A percentile compares a stretch with the other conserved stretches of the same genome.
Conservation (phyloP, 345 rosid species). For the Sonneratia alba region DNA sequence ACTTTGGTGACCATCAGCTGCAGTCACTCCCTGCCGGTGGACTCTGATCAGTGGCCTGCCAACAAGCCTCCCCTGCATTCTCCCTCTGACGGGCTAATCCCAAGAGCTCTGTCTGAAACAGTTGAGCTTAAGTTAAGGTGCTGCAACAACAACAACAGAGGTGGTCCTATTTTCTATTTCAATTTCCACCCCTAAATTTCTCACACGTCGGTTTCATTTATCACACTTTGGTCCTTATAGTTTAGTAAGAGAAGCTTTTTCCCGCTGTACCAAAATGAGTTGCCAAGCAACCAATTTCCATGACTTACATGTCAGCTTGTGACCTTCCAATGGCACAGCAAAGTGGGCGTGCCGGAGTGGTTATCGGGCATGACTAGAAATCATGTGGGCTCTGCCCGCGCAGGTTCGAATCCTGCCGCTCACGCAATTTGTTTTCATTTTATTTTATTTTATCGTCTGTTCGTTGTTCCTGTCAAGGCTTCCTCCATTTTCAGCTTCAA, state of each 20-base stretch:
- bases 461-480: background rate
- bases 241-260: no score
- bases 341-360: slow-evolving; percentile 93
- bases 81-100: background rate
- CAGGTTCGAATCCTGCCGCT: slow-evolving; percentile 85
- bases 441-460: background rate
- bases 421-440: slow-evolving; percentile 16
- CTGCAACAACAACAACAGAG: no score
- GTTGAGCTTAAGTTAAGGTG: no score
- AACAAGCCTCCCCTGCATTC: background rate
- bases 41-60: slow-evolving; percentile 2
- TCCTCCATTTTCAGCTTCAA: background rate
- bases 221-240: no score
- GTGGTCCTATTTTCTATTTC: no score
- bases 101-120: background rate
- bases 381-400: slow-evolving; percentile 94
- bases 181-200: no score
- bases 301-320: no score
- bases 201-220: no score
- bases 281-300: no score
- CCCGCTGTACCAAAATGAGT: no score
- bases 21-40: background rate
- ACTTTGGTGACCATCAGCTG: slow-evolving; percentile 14
- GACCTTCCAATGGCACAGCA: no score
- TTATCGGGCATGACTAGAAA: slow-evolving; percentile 97